phyloP scores from a whole-genome alignment of 2,329 filamentous ascomycete genomes.

The Huntiella abstrusa region DNA sequence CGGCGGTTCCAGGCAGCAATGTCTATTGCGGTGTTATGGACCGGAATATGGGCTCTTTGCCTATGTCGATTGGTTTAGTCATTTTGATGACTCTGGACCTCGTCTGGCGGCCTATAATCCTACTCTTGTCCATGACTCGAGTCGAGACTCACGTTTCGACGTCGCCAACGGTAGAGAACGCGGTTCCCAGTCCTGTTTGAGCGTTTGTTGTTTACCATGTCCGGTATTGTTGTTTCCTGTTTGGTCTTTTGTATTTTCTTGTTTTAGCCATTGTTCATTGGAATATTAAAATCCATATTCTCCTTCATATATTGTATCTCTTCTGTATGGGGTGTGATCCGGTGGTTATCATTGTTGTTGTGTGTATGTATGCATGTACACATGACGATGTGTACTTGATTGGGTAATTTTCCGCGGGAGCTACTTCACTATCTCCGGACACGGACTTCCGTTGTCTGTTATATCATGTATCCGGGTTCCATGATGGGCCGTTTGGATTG shows the following conservation, averaged over 20 bases:
- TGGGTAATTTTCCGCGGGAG: too few relatives aligned
- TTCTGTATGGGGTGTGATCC: background rate
- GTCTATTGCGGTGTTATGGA: too few relatives aligned
- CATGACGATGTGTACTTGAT: too few relatives aligned
- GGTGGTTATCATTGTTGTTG: background rate
- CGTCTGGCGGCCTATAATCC: too few relatives aligned
- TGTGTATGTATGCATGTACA: too few relatives aligned
- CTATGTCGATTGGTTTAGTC: background rate
- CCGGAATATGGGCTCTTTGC: too few relatives aligned
- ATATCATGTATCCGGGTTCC: too few relatives aligned
- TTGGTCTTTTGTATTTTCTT: background rate
- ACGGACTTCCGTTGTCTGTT: too few relatives aligned
- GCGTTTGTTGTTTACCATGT: conserved; percentile 1
- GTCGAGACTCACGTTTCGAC: background rate
- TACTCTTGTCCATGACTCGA: too few relatives aligned
- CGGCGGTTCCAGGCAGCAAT: too few relatives aligned
- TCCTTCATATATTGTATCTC: conserved; percentile 1
- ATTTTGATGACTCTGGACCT: background rate
- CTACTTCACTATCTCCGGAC: too few relatives aligned
- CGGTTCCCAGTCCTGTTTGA: conserved; percentile 7
- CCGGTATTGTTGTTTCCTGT: conserved; percentile 1
- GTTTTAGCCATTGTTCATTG: conserved; percentile 2
- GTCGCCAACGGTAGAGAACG: conserved; percentile 5
- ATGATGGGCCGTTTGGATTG: too few relatives aligned
- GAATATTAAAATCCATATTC: background rate